Base-by-base conservation (phyloP, 148 eudicot species). In the Vaccinium macrocarpon region DNA sequence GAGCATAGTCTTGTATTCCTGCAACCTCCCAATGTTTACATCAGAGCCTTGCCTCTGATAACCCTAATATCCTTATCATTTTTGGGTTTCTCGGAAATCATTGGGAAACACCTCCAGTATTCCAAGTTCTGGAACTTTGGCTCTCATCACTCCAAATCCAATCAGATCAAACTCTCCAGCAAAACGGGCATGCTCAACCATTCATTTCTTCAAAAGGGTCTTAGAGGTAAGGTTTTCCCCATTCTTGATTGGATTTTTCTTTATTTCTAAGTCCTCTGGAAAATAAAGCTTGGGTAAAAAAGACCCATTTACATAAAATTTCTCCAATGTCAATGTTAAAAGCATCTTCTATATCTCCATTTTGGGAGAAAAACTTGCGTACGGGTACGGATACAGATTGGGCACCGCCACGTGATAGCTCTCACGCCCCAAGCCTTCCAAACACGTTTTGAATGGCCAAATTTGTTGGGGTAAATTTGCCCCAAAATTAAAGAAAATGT, bases 41-140 rank as follows among this genome's bases (percentile, higher is more conserved):
- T 86, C 12, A 83, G 85, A 14, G 83, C 87, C 46, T 82, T 88
- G 90, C 80, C 90, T 14, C 84, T 79, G 59, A 73, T 79, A 27
- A 77, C 80, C 18, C 14, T 75, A 11, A 10, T 83, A 13, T 52
- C 82, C 11, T 7, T 79, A 38, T 42, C 79, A 1, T 84, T 51
- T 56, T 72, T 80, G 11, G 88, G 87, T 32, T 72, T 73, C 52
- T 82, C 70, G 74, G 90, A 89, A 50, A 50, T 68, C 4, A 87
- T 56, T 25, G 90, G 89, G 11, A 89, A 89, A 72, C 72, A 87
- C 61, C 79, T 89, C 80, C 85, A 85, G 71, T 87, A 89, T 25
- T 89, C 90, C 32, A 89, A 89, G 50, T 84, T 89, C 75, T 71
- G 83, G 85, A 85, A 85, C 12, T 12, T 62, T 15, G 56, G 32